Conservation (phyloP, 73 alveolate genomes). For the Paramecium bursaria region DNA sequence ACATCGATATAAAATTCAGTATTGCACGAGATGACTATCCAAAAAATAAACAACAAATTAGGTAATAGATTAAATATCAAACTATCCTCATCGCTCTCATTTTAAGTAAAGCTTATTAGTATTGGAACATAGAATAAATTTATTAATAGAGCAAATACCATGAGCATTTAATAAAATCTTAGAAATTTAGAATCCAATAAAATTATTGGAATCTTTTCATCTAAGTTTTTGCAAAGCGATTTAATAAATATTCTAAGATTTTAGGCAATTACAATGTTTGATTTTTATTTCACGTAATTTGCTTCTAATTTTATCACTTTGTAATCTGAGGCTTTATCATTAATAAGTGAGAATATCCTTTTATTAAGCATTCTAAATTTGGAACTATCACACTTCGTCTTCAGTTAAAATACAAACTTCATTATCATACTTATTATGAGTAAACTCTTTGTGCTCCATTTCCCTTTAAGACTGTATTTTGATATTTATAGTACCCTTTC, state of each 20-base stretch:
- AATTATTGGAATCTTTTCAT: constrained; percentile 14
- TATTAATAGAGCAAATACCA: constrained; percentile 1
- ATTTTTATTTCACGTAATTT: too few relatives aligned
- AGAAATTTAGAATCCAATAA: constrained; percentile 30
- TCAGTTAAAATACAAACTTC: constrained; percentile 13
- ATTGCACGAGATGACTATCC: constrained; percentile 8
- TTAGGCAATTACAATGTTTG: too few relatives aligned
- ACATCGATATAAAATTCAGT: constrained; percentile 6
- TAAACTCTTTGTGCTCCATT: constrained; percentile 40
- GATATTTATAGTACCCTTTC: too few relatives aligned
- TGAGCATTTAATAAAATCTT: not conserved
- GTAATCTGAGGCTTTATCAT: constrained; percentile 43
- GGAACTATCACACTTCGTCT: constrained; percentile 25
- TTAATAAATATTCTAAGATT: constrained; percentile 15
- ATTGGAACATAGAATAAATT: constrained; percentile 53
- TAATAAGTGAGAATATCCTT: constrained; percentile 32
- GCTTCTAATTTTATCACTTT: too few relatives aligned
- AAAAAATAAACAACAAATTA: not conserved
- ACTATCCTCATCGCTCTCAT: not conserved
- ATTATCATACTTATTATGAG: constrained; percentile 30
- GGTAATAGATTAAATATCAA: constrained; percentile 8
- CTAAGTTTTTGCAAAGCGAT: not conserved
- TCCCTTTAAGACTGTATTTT: not conserved
- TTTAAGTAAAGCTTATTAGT: not conserved
- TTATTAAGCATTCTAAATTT: constrained; percentile 21